These are phyloP conservation scores for Aurifilum marmelostoma DNA, from an alignment of 2,329 filamentous ascomycete genomes.

Conservation along the genomic window DNA sequence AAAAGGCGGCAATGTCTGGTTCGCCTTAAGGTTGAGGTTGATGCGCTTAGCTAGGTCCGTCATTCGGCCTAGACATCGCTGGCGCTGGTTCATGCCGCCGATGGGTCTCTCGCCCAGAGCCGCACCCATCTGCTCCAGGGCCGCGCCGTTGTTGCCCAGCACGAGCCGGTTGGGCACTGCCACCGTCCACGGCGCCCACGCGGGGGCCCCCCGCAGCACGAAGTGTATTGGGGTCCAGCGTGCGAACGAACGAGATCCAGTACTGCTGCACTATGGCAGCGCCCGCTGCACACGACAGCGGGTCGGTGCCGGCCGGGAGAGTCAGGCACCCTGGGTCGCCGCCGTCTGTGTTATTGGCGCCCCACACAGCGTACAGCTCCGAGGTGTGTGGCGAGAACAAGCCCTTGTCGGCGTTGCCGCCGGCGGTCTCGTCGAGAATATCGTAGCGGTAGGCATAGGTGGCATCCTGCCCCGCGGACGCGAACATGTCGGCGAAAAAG, in stretches of 20 bases:
- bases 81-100: constrained; percentile 24
- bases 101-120: constrained; percentile 16
- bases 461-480: background rate
- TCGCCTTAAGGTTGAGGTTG: constrained; percentile 11
- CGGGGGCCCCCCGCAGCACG: constrained; percentile 15
- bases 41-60: constrained; percentile 10
- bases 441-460: constrained; percentile 23
- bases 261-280: constrained; percentile 28
- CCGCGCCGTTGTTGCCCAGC: constrained; percentile 13
- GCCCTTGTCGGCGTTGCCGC: constrained; percentile 21
- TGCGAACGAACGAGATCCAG: constrained; percentile 29
- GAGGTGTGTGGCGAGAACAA: constrained; percentile 21
- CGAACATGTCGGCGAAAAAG: constrained; percentile 22
- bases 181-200: constrained; percentile 29
- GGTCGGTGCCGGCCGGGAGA: constrained; percentile 15
- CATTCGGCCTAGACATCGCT: constrained; percentile 15
- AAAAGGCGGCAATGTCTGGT: constrained; percentile 16
- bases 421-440: constrained; percentile 22
- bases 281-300: constrained; percentile 19
- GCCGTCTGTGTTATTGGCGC: constrained; percentile 22
- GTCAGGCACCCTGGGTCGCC: constrained; percentile 18
- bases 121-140: constrained; percentile 23
- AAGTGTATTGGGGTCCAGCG: constrained; percentile 27
- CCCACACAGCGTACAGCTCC: constrained; percentile 26
- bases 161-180: constrained; percentile 11